Conservation (phyloP, 169 alveolate genomes). For the Plasmodium blacklocki region DNA sequence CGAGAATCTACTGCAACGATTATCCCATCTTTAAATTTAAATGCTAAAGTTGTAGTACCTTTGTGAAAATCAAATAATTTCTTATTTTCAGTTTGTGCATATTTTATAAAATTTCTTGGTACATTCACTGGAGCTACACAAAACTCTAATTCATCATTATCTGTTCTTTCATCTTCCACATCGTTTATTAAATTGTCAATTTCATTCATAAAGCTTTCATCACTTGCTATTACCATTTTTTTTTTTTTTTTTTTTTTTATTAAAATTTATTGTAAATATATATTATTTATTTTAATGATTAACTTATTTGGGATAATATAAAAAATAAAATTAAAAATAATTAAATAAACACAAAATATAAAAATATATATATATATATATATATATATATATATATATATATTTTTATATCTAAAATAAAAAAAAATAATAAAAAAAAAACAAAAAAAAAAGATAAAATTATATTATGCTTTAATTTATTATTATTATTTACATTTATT, state of each 20-base stretch:
- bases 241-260: neutral
- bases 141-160: constrained; percentile 48
- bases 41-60: constrained; percentile 99
- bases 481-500: too few relatives aligned
- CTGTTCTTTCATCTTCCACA: constrained; percentile 22
- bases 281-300: too few relatives aligned
- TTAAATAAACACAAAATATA: too few relatives aligned
- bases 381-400: too few relatives aligned
- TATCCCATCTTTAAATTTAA: constrained; percentile 95
- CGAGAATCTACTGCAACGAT: constrained; percentile 99
- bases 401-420: too few relatives aligned
- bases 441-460: too few relatives aligned
- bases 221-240: constrained; percentile 35
- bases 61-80: constrained; percentile 80
- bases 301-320: too few relatives aligned
- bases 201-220: constrained; percentile 25
- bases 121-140: constrained; percentile 57
- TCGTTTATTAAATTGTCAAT: constrained; percentile 68
- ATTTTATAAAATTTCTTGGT: constrained; percentile 72
- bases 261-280: neutral
- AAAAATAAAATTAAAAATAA: too few relatives aligned
- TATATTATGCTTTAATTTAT: too few relatives aligned
- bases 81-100: constrained; percentile 34
- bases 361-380: too few relatives aligned
- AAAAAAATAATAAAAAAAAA: too few relatives aligned